Conservation (phyloP, 1,139 yeast species). For the Debaryomyces fabryi region DNA sequence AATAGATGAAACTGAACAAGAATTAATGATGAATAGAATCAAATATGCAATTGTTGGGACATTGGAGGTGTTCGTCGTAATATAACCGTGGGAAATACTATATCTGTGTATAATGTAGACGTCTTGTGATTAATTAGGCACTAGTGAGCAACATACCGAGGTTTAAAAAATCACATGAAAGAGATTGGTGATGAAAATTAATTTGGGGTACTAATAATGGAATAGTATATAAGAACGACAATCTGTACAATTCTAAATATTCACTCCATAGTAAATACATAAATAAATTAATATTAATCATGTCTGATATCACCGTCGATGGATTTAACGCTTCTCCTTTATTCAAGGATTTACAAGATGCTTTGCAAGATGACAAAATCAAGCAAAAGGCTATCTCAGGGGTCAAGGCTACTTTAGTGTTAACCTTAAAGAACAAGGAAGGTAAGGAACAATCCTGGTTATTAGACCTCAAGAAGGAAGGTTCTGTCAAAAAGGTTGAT, state of each 20-base stretch:
- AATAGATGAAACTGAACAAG: neutral
- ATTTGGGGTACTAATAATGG: conserved; percentile 4
- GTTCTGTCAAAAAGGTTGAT: conserved; percentile 53
- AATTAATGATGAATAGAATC: neutral
- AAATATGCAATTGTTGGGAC: neutral
- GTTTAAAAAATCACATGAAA: conserved; percentile 12
- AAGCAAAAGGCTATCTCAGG: conserved; percentile 47
- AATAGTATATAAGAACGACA: conserved; percentile 3
- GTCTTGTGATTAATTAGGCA: conserved; percentile 1
- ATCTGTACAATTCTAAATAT: neutral
- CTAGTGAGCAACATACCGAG: conserved; percentile 5
- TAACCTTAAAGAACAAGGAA: conserved; percentile 69
- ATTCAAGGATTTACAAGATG: conserved; percentile 44
- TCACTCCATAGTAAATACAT: no score
- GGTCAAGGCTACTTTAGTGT: conserved; percentile 66
- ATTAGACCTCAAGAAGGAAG: conserved; percentile 70
- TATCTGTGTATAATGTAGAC: neutral
- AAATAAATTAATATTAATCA: conserved; percentile 14
- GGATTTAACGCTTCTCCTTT: conserved; percentile 54
- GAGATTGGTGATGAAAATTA: neutral
- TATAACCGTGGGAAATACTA: neutral
- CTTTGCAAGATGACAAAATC: conserved; percentile 41
- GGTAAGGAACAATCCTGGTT: conserved; percentile 70
- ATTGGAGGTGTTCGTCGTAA: neutral
- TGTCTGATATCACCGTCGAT: conserved; percentile 47